A percentile compares a stretch with the other conserved stretches of the same genome.
phyloP scores from a whole-genome alignment of 129 eudicot genomes.

The Saussurea involucrata region DNA sequence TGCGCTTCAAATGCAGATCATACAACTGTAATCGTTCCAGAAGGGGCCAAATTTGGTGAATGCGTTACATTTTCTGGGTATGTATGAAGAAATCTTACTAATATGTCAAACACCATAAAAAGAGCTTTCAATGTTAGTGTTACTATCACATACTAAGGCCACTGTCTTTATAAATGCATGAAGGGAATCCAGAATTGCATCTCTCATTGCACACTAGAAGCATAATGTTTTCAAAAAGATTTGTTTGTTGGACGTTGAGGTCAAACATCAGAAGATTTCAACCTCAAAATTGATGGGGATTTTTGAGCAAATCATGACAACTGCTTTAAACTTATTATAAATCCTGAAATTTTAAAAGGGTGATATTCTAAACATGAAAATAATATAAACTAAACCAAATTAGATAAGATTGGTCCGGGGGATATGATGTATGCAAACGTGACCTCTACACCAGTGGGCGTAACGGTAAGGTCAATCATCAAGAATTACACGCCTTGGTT shows the following conservation, averaged over 20 bases:
- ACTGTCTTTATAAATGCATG: constrained; percentile 43
- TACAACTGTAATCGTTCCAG: constrained; percentile 73
- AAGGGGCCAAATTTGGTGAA: constrained; percentile 88
- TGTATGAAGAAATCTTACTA: constrained; percentile 11
- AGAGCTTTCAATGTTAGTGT: not conserved
- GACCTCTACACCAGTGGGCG: no score
- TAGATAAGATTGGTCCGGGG: no score
- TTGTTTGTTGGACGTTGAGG: not conserved
- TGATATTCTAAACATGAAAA: no score
- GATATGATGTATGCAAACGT: no score
- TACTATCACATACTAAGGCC: not conserved
- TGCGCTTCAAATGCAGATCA: constrained; percentile 94
- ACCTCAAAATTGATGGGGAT: no score
- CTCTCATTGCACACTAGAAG: not conserved
- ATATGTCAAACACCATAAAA: not conserved
- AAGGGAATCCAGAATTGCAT: constrained; percentile 76
- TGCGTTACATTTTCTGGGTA: constrained; percentile 79
- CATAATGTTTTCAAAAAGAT: not conserved
- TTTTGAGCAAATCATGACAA: no score
- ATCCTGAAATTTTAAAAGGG: no score
- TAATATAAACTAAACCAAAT: no score
- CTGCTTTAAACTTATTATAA: no score
- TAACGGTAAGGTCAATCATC: no score
- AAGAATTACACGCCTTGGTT: no score
- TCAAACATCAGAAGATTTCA: not conserved